Percentiles rank a stretch among this genome's conserved stretches.
These are phyloP conservation scores for Aspergillus cavernicola DNA, from an alignment of 495 filamentous ascomycete genomes.

Conservation along the genomic window DNA sequence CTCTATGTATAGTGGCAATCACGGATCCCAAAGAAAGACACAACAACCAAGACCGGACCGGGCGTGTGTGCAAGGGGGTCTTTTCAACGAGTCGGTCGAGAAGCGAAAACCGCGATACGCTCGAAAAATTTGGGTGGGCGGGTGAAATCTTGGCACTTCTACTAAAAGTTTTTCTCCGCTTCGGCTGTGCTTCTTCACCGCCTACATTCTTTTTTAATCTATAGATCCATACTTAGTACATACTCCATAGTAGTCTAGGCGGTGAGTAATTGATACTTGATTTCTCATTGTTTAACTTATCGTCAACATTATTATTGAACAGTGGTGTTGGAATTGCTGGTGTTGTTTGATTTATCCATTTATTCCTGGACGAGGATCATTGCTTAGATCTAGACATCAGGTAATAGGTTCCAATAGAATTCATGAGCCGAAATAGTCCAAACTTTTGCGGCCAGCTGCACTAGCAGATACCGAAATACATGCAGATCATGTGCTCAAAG, in stretches of 20 bases:
- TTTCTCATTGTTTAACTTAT: too few relatives aligned
- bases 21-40: background rate
- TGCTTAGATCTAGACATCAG: too few relatives aligned
- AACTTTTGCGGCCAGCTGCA: background rate
- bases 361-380: too few relatives aligned
- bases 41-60: slow-evolving; percentile 11
- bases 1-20: slow-evolving; percentile 1
- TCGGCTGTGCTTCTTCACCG: slow-evolving; percentile 27
- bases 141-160: slow-evolving; percentile 39
- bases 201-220: slow-evolving; percentile 18
- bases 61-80: slow-evolving; percentile 13
- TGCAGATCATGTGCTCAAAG: background rate
- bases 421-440: background rate
- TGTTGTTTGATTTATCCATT: too few relatives aligned
- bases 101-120: slow-evolving; percentile 20
- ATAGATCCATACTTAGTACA: too few relatives aligned
- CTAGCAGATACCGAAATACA: slow-evolving; percentile 1
- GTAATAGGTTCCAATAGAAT: too few relatives aligned
- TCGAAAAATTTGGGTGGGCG: slow-evolving; percentile 41
- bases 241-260: too few relatives aligned
- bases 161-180: slow-evolving; percentile 38
- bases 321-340: too few relatives aligned
- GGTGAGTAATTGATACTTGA: too few relatives aligned
- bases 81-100: slow-evolving; percentile 15
- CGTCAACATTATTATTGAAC: too few relatives aligned